Evolutionary conservation across 768 basidiomycete genomes (phyloP).

Genomic region (Gyrodon lividus): DNA sequence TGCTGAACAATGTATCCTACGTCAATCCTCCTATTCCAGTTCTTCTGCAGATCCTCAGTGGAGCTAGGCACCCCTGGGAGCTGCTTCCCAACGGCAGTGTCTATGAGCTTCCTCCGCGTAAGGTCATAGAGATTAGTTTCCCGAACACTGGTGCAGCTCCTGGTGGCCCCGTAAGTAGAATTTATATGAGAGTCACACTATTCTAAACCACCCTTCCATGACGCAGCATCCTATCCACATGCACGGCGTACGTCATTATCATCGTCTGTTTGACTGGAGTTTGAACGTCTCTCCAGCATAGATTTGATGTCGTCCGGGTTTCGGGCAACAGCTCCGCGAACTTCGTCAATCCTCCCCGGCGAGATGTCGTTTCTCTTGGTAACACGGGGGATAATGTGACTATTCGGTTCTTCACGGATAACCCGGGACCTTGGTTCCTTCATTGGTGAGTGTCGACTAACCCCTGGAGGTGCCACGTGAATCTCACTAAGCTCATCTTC

Average conservation of each 20-base stretch:
- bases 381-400: conserved; percentile 43
- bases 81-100: conserved; percentile 52
- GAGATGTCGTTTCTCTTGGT: conserved; percentile 34
- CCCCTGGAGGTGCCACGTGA: background rate
- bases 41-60: conserved; percentile 59
- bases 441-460: conserved; percentile 33
- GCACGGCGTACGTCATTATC: conserved; percentile 35
- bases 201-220: background rate
- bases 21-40: conserved; percentile 46
- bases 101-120: conserved; percentile 44
- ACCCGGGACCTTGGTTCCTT: conserved; percentile 62
- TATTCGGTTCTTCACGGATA: conserved; percentile 62
- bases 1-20: conserved; percentile 33
- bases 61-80: conserved; percentile 42
- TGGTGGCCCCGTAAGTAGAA: conserved; percentile 31
- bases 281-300: conserved; percentile 23
- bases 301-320: conserved; percentile 36
- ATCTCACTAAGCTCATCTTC: background rate
- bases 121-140: conserved; percentile 45
- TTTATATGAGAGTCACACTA: background rate
- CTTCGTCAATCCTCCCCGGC: conserved; percentile 36
- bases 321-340: conserved; percentile 32
- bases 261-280: background rate
- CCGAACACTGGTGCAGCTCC: conserved; percentile 30
- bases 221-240: conserved; percentile 42